A percentile compares a stretch with the other conserved stretches of the same genome.
Evolutionary conservation across 108 stramenopile species (phyloP).

Genomic region (Skeletonema potamos): DNA sequence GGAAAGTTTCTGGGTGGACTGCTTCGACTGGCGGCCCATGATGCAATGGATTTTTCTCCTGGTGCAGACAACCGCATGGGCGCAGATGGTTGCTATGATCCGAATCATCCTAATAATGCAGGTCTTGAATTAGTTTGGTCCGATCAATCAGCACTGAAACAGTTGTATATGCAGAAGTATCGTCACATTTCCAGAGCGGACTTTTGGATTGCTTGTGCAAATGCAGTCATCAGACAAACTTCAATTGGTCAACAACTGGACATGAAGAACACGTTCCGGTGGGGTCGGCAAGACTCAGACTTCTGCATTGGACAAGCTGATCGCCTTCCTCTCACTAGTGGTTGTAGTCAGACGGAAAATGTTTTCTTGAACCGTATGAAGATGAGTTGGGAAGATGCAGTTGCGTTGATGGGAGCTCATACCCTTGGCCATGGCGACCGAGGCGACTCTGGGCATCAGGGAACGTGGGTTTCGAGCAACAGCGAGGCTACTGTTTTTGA

Average conservation of each 20-base stretch:
- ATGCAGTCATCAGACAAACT: constrained; percentile 40
- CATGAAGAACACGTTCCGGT: constrained; percentile 33
- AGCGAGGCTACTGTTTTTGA: constrained; percentile 30
- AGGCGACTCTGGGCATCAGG: constrained; percentile 33
- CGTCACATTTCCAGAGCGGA: constrained; percentile 29
- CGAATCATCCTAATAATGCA: constrained; percentile 25
- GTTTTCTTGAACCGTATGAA: constrained; percentile 37
- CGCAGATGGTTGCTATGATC: constrained; percentile 48
- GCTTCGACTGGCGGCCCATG: constrained; percentile 43
- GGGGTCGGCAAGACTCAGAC: constrained; percentile 27
- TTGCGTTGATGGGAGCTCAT: constrained; percentile 49
- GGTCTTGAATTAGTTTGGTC: constrained; percentile 46
- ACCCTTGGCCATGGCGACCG: constrained; percentile 31
- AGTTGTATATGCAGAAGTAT: constrained; percentile 32
- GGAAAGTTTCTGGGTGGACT: constrained; percentile 48
- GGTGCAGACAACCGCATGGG: constrained; percentile 5
- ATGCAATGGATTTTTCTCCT: constrained; percentile 46
- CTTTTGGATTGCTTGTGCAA: constrained; percentile 45
- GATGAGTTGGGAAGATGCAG: constrained; percentile 45
- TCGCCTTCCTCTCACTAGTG: constrained; percentile 24
- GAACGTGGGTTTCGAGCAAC: constrained; percentile 22
- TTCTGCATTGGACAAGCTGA: constrained; percentile 18
- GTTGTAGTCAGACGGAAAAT: constrained; percentile 33
- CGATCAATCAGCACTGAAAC: constrained; percentile 14
- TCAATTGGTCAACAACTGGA: constrained; percentile 30